phyloP scores from a whole-genome alignment of 2,329 filamentous ascomycete genomes.

The Fusarium domesticum region DNA sequence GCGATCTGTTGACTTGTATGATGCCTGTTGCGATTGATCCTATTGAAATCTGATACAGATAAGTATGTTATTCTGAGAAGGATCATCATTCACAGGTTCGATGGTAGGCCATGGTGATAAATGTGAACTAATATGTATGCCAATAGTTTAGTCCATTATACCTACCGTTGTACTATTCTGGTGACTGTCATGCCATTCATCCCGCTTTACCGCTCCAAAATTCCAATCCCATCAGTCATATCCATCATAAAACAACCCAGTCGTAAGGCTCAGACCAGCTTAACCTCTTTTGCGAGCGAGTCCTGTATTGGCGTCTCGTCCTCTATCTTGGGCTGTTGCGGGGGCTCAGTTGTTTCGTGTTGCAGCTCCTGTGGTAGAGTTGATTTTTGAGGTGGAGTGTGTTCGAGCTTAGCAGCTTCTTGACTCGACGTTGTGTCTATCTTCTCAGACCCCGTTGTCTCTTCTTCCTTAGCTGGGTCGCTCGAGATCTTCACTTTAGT shows the following conservation, averaged over 20 bases:
- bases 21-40: too few relatives aligned
- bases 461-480: neutral
- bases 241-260: neutral
- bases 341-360: neutral
- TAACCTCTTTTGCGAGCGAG: neutral
- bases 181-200: too few relatives aligned
- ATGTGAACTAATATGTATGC: too few relatives aligned
- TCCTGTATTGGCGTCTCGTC: neutral
- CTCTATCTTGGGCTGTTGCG: neutral
- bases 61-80: too few relatives aligned
- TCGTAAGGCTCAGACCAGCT: neutral
- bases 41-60: too few relatives aligned
- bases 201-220: too few relatives aligned
- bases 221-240: neutral
- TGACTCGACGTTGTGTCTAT: neutral
- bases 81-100: too few relatives aligned
- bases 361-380: neutral
- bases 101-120: too few relatives aligned
- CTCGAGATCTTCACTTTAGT: too few relatives aligned
- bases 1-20: too few relatives aligned
- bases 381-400: neutral
- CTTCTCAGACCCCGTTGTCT: neutral
- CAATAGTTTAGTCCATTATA: too few relatives aligned
- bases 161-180: too few relatives aligned
- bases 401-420: neutral